Evolutionary conservation across 2,329 filamentous ascomycete species (phyloP).

Genomic region (Drechslerella dactyloides): DNA sequence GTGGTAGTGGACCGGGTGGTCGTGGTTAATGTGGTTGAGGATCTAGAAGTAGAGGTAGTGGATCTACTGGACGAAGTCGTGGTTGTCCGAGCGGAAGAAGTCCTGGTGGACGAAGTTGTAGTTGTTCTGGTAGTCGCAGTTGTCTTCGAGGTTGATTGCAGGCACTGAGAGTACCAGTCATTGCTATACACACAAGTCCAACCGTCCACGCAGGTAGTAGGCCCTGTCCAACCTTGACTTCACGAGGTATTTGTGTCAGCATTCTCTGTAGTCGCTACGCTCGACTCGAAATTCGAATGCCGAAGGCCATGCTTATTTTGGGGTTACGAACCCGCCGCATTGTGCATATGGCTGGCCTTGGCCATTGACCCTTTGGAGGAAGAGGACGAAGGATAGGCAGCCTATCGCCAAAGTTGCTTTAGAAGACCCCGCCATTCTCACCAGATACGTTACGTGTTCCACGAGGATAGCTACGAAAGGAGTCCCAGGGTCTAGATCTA

Average conservation of each 20-base stretch:
- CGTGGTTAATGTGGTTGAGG: conserved; percentile 5
- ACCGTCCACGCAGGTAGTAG: conserved; percentile 26
- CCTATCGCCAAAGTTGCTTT: conserved; percentile 11
- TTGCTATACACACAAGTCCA: conserved; percentile 39
- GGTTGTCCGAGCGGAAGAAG: conserved; percentile 5
- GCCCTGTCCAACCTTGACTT: conserved; percentile 26
- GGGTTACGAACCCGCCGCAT: conserved; percentile 30
- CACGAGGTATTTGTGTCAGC: neutral
- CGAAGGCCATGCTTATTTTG: neutral
- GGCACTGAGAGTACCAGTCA: conserved; percentile 41
- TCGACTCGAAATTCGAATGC: neutral
- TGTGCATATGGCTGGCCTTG: conserved; percentile 33
- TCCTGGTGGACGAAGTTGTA: conserved; percentile 10
- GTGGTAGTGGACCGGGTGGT: conserved; percentile 12
- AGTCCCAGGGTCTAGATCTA: neutral
- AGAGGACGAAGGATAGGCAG: conserved; percentile 7
- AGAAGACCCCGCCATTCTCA: conserved; percentile 20
- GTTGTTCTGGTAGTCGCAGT: neutral
- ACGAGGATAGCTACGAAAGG: neutral
- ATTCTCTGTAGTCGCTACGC: neutral
- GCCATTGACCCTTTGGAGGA: conserved; percentile 19
- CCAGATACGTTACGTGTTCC: neutral
- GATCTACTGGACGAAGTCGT: neutral
- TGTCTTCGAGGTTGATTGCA: conserved; percentile 11
- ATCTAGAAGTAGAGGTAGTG: conserved; percentile 1